Base-by-base conservation (phyloP, 495 filamentous ascomycete genomes). In the Lepraria neglecta region DNA sequence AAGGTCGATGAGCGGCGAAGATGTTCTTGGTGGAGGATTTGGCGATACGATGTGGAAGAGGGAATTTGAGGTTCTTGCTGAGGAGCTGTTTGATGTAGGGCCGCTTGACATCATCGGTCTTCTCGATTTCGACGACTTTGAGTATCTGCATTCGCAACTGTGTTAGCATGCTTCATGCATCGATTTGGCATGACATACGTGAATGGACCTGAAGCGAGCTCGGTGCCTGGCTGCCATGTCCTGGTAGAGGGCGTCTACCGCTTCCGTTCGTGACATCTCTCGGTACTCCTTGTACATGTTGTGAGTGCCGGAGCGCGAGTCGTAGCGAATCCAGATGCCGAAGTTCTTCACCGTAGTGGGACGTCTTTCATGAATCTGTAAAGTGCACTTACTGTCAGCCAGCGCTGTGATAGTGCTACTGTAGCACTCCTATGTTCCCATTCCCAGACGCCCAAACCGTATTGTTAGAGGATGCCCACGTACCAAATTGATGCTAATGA, bases 271-370 rank as follows among this genome's bases (percentile, higher is more conserved):
- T 73, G 89, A 91, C 82, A 96, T 89, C 84, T 97, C 94, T 75
- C 94, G 88, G 86, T 97, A 97, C 84, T 98, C 94, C 84, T 97
- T 97, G 90, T 98, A 98, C 94, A 98, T 98, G 86, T 98, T 98
- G 89, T 98, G 94, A 69, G 95, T 98, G 69, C 94, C 94, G 70
- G 95, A 97, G 78, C 94, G 94, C 56, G 95, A 97, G 80, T 98
- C 92, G 82, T 98, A 98, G 73, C 94, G 92, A 80, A 98, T 88
- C 94, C 94, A 98, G 84, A 98, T 89, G 77, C 94, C 94, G 80
- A 97, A 97, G 88, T 95, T 97, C 90, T 98, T 98, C 83, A 98
- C 91, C 80, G 95, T 95, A 71, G 90, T 83, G 67, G 94, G 95
- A 76, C 89, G 90, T 86, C 96, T 97, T 89, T 98, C 94, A 77